These are phyloP conservation scores for Trypanosoma lewisi DNA, from an alignment of 208 protist species.

Conservation along the genomic window DNA sequence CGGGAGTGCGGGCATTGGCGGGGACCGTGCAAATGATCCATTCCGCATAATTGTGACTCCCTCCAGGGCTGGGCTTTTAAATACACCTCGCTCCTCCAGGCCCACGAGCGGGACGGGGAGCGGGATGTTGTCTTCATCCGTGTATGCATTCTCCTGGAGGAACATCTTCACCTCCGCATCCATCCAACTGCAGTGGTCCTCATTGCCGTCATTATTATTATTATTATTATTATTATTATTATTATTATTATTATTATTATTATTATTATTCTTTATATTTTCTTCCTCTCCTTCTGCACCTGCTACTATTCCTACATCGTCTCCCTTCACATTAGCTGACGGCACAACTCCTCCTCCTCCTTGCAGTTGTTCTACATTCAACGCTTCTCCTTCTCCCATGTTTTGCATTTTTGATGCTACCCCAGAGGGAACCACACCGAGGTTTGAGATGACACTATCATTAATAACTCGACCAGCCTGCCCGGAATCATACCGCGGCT, in stretches of 20 bases:
- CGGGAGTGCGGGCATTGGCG: not conserved
- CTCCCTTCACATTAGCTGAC: no score
- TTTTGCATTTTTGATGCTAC: conserved; percentile 3
- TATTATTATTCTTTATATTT: no score
- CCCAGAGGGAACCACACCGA: not conserved
- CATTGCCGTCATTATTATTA: not conserved
- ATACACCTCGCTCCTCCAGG: not conserved
- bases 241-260: conserved; percentile 13
- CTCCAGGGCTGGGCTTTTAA: conserved; percentile 1
- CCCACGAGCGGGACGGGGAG: conserved; percentile 10
- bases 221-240: not conserved
- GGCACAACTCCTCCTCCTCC: not conserved
- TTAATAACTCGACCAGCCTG: not conserved
- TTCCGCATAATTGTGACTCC: conserved; percentile 16
- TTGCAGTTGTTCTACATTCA: not conserved
- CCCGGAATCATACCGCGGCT: conserved; percentile 16
- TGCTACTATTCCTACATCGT: no score
- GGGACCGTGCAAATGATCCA: conserved; percentile 11
- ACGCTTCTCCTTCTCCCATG: not conserved
- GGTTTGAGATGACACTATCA: conserved; percentile 15
- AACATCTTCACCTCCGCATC: conserved; percentile 23
- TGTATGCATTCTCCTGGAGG: conserved; percentile 22
- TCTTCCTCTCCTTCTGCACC: not conserved
- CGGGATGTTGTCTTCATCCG: conserved; percentile 11
- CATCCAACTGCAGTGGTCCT: conserved; percentile 11